These are phyloP conservation scores for Trichophyton verrucosum DNA, from an alignment of 2,329 filamentous ascomycete species.

Conservation along the genomic window DNA sequence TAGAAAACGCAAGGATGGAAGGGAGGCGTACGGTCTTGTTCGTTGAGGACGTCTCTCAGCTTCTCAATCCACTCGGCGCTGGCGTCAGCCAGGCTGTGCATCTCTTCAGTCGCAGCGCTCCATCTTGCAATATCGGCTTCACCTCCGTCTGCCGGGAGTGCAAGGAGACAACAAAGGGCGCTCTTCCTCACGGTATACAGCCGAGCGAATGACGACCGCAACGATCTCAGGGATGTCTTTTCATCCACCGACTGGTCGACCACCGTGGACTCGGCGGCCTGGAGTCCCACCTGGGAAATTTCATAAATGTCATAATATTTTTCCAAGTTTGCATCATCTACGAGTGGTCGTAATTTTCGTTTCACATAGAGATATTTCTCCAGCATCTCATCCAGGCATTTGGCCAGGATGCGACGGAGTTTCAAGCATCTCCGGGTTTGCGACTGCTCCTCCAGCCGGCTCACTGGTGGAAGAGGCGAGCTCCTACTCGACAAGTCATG, in stretches of 20 bases:
- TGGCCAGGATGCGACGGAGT: conserved; percentile 62
- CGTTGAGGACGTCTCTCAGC: conserved; percentile 57
- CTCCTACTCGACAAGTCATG: conserved; percentile 45
- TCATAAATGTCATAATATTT: conserved; percentile 89
- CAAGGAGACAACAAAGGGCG: conserved; percentile 76
- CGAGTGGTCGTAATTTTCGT: conserved; percentile 55
- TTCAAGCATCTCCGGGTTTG: conserved; percentile 68
- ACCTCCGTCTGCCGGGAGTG: conserved; percentile 70
- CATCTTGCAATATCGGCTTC: conserved; percentile 65
- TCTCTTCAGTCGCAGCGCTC: conserved; percentile 63
- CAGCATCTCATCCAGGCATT: conserved; percentile 57
- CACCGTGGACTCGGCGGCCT: conserved; percentile 55
- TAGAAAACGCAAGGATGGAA: conserved; percentile 8
- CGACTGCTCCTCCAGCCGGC: conserved; percentile 70
- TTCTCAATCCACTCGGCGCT: conserved; percentile 52
- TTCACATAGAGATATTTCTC: conserved; percentile 60
- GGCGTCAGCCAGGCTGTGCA: conserved; percentile 51
- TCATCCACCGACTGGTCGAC: conserved; percentile 60
- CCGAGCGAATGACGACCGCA: conserved; percentile 71
- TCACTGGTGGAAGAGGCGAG: conserved; percentile 81
- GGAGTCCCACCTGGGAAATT: conserved; percentile 59
- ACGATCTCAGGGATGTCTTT: conserved; percentile 59
- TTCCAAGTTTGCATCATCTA: conserved; percentile 70
- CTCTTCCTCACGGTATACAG: conserved; percentile 72
- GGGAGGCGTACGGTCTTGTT: conserved; percentile 58